Evolutionary conservation across 2,329 filamentous ascomycete genomes (phyloP).

Genomic region (Colletotrichum filicis): DNA sequence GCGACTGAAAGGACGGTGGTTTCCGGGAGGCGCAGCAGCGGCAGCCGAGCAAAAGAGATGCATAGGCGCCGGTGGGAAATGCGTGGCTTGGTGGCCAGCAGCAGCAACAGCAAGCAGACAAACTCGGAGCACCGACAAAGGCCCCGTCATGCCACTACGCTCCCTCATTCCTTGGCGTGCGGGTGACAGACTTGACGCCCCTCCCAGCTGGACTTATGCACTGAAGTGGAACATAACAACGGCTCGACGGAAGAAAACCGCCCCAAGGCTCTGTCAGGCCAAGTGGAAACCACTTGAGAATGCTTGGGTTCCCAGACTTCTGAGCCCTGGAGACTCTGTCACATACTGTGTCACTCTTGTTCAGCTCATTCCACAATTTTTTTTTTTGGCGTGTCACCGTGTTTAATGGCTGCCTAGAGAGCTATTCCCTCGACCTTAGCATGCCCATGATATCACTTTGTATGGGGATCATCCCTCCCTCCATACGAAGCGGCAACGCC

Average conservation of each 20-base stretch:
- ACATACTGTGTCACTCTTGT: neutral
- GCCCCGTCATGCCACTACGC: neutral
- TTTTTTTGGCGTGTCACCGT: neutral
- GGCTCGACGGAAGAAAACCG: neutral
- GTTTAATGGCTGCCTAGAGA: neutral
- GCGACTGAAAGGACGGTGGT: conserved; percentile 8
- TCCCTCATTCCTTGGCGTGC: conserved; percentile 4
- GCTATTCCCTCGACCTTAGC: neutral
- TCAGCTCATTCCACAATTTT: neutral
- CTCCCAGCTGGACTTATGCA: neutral
- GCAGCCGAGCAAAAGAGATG: neutral
- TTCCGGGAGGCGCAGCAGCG: conserved; percentile 6
- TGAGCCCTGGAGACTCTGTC: neutral
- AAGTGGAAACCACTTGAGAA: neutral
- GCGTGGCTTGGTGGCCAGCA: neutral
- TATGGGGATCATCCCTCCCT: conserved; percentile 1
- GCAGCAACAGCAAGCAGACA: neutral
- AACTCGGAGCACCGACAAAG: neutral
- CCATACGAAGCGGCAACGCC: conserved; percentile 3
- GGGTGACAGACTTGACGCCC: neutral
- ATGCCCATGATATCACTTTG: conserved; percentile 13
- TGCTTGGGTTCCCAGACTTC: neutral
- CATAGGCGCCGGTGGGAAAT: neutral
- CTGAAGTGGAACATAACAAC: neutral
- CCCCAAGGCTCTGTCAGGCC: neutral